Evolutionary conservation across 2,329 filamentous ascomycete species (phyloP).

Genomic region (Ascochyta clinopodiicola): DNA sequence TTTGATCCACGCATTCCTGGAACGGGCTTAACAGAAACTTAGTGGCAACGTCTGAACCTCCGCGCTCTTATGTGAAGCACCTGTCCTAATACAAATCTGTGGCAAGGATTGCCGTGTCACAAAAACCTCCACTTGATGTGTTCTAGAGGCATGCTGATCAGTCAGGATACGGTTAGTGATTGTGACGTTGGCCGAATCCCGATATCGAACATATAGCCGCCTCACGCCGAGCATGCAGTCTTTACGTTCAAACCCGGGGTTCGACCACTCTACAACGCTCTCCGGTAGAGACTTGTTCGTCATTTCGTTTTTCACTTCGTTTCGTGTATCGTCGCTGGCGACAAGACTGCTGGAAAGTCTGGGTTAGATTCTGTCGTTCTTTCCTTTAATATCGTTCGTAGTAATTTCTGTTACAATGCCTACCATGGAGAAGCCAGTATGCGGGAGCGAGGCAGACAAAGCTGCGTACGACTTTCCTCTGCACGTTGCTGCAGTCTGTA

Average conservation of each 20-base stretch:
- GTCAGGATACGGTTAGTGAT: constrained; percentile 36
- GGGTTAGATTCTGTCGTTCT: constrained; percentile 19
- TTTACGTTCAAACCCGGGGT: constrained; percentile 26
- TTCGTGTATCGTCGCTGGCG: constrained; percentile 43
- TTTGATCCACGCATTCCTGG: constrained; percentile 22
- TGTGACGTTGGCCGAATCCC: constrained; percentile 28
- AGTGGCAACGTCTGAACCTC: constrained; percentile 44
- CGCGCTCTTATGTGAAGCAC: constrained; percentile 38
- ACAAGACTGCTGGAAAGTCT: constrained; percentile 42
- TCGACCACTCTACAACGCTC: constrained; percentile 35
- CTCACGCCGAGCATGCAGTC: constrained; percentile 37
- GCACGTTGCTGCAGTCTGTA: constrained; percentile 50
- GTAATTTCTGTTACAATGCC: constrained; percentile 31
- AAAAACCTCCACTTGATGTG: constrained; percentile 27
- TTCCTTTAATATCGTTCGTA: constrained; percentile 24
- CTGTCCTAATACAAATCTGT: constrained; percentile 32
- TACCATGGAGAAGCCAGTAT: constrained; percentile 42
- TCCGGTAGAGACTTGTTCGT: constrained; percentile 43
- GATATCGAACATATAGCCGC: constrained; percentile 39
- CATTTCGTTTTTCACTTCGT: constrained; percentile 26
- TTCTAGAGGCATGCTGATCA: constrained; percentile 38
- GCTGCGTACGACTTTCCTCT: constrained; percentile 47
- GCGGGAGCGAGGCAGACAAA: constrained; percentile 38
- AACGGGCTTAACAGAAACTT: constrained; percentile 27
- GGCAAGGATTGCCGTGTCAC: constrained; percentile 39